Conservation (phyloP, 352 stramenopile species). For the Globisporangium nagaii region DNA sequence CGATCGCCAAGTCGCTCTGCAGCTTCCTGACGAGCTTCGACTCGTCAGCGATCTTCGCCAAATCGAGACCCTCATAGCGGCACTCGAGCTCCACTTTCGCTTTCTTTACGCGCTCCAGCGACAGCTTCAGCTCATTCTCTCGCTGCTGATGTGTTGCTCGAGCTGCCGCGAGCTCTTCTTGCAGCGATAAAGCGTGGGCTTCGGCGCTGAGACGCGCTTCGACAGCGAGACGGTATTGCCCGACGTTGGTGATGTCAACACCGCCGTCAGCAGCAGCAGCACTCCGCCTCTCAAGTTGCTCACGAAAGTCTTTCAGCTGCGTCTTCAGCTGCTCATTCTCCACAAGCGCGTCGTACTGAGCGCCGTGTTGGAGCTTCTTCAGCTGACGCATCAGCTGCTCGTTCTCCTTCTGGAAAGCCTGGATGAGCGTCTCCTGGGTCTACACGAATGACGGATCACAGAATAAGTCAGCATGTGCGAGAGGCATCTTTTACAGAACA, state of each 20-base stretch:
- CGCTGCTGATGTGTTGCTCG: slow-evolving; percentile 34
- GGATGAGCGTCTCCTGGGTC: slow-evolving; percentile 72
- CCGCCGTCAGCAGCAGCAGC: slow-evolving; percentile 2
- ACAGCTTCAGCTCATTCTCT: slow-evolving; percentile 64
- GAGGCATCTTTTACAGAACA: neutral
- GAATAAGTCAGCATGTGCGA: neutral
- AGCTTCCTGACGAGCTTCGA: slow-evolving; percentile 36
- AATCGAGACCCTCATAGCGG: slow-evolving; percentile 64
- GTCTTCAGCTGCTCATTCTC: slow-evolving; percentile 63
- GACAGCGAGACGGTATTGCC: slow-evolving; percentile 45
- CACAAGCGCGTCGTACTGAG: slow-evolving; percentile 64
- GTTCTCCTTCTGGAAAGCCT: slow-evolving; percentile 79
- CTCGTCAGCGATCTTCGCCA: slow-evolving; percentile 56
- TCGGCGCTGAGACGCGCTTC: slow-evolving; percentile 62
- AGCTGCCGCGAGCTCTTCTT: slow-evolving; percentile 50
- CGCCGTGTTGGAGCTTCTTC: slow-evolving; percentile 50
- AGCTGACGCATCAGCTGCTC: slow-evolving; percentile 78
- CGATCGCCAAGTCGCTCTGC: slow-evolving; percentile 31
- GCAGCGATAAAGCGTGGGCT: slow-evolving; percentile 35
- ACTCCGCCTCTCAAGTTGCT: slow-evolving; percentile 15
- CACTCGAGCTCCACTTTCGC: slow-evolving; percentile 76
- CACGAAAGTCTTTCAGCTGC: slow-evolving; percentile 39
- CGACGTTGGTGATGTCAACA: slow-evolving; percentile 27
- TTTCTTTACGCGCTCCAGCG: slow-evolving; percentile 75
- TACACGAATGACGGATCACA: slow-evolving; percentile 3